phyloP scores from a whole-genome alignment of 441 rosid species.

The Populus hybrid region DNA sequence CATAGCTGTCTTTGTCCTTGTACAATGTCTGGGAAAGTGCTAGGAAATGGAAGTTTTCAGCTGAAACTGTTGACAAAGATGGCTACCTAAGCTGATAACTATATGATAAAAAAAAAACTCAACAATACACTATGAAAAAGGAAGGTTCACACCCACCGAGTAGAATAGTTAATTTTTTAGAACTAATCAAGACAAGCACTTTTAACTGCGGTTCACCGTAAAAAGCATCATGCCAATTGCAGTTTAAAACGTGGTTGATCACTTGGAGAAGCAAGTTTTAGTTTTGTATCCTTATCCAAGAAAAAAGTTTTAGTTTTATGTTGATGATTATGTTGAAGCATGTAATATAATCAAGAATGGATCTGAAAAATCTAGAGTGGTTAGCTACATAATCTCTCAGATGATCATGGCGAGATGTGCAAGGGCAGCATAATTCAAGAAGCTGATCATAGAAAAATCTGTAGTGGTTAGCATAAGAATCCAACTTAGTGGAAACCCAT shows the following conservation, averaged over 20 bases:
- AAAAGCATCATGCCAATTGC: too few relatives aligned
- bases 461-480: neutral
- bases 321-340: neutral
- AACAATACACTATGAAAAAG: neutral
- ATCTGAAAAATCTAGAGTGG: neutral
- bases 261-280: too few relatives aligned
- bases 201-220: too few relatives aligned
- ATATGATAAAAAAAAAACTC: too few relatives aligned
- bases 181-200: too few relatives aligned
- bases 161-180: too few relatives aligned
- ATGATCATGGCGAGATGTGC: neutral
- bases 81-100: neutral
- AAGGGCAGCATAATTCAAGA: neutral
- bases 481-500: conserved; percentile 2
- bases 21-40: too few relatives aligned
- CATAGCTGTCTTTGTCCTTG: neutral
- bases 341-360: neutral
- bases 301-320: too few relatives aligned
- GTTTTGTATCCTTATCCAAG: too few relatives aligned
- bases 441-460: neutral
- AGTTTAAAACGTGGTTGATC: too few relatives aligned
- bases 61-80: neutral
- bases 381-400: neutral
- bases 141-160: neutral
- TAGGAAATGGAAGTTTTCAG: too few relatives aligned